Base-by-base conservation (phyloP, 2,329 filamentous ascomycete species). In the Chaetomium sp. region DNA sequence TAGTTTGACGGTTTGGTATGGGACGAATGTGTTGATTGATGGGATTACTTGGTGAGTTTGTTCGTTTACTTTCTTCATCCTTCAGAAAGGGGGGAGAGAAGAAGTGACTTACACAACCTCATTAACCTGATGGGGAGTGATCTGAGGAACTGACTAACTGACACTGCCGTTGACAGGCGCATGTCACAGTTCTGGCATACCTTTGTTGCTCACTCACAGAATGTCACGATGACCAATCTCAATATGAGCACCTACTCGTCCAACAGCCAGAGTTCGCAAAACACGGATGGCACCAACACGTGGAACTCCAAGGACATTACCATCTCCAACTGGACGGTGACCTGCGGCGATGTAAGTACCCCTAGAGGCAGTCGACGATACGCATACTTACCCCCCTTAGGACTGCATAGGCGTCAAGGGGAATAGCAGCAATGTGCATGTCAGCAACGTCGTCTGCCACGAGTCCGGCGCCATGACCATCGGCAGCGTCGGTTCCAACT, bases 201-300 rank as follows among this genome's bases (percentile, higher is more conserved):
- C 0, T 73, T 74, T 58, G 68, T 75, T 7, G 74, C 74, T 14
- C 68, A 78, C 56, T 75, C 72, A 43, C 68, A 75, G 58, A 78
- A 79, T 56, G 69, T 79, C 52, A 77, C 75, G 9, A 75, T 79
- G 70, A 77, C 74, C 8, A 79, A 79, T 56, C 66, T 79, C n/a
- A 75, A 76, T 52, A 77, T 79, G 71, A 76, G 76, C 59, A 71
- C 76, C 1, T 74, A 71, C 2, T 76, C 72, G 37, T 70, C 70
- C 52, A 73, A 71, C 34, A 68, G 72, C 53, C 76, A 72, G 70
- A 70, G 63, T 40, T 75, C 75, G 1, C 71, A 76, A 11, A 79
- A 79, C 57, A 79, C 76, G 1, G 77, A 79, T 60, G 76, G 76
- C 4, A 71, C 72, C 49, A 75, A 79, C 56, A 76, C 75, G 33